Percentiles rank a stretch among this genome's conserved stretches.
These are phyloP conservation scores for Fusarium sp. DNA, from an alignment of 2,329 filamentous ascomycete genomes.

Conservation along the genomic window DNA sequence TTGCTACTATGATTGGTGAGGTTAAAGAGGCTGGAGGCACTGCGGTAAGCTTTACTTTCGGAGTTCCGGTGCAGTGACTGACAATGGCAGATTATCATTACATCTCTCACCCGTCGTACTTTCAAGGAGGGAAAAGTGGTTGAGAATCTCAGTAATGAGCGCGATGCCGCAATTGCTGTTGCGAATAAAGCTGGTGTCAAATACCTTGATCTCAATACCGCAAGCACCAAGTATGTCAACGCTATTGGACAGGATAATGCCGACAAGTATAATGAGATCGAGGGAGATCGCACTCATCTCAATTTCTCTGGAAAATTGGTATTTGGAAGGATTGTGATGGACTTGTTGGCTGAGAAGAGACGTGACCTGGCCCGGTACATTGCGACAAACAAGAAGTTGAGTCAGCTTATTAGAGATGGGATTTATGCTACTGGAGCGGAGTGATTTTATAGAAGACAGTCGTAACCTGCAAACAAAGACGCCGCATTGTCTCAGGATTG, in stretches of 20 bases:
- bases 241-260: conserved; percentile 16
- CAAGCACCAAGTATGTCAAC: conserved; percentile 21
- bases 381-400: not conserved
- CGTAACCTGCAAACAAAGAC: no score
- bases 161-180: conserved; percentile 10
- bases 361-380: conserved; percentile 4
- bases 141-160: conserved; percentile 7
- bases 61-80: no score
- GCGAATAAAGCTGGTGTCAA: not conserved
- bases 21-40: conserved; percentile 16
- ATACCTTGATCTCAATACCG: conserved; percentile 2
- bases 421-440: not conserved
- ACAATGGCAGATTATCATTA: not conserved
- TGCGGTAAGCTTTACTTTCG: not conserved
- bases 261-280: conserved; percentile 14
- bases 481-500: no score
- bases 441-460: not conserved
- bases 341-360: conserved; percentile 17
- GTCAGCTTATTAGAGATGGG: conserved; percentile 5
- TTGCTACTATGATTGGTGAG: conserved; percentile 1
- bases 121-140: conserved; percentile 17
- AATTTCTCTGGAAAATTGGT: conserved; percentile 14
- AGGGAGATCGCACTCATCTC: conserved; percentile 16
- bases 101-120: conserved; percentile 9
- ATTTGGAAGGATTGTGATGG: conserved; percentile 16